Base-by-base conservation (phyloP, 2,329 filamentous ascomycete species). In the Cadophora luteo-olivacea region DNA sequence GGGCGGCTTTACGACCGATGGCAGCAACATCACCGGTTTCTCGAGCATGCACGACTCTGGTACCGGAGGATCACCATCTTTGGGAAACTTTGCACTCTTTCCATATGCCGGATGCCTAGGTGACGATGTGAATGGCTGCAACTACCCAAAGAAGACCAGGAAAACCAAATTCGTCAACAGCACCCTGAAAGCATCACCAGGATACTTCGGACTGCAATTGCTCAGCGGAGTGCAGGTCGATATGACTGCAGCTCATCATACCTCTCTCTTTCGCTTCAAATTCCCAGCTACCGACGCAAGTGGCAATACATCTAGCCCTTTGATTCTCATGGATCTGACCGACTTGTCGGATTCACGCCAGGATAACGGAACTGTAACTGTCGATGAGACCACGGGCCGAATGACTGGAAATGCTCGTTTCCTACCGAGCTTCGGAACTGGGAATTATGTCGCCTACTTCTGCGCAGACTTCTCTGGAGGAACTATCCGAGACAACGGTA, bases 61-160 rank as follows among this genome's bases (percentile, higher is more conserved):
- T 22, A 84, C 82, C 0, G 82, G 82, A 0, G 82, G 82, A 0
- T 72, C 80, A 0, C 87, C 90, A 0, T 92, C 89, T 1, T 79
- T 93, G 7, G 91, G 91, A 19, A 92, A 92, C 74, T 93, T 93
- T 68, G 88, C 91, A 0, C 81, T 93, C 1, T 93, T 93, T 70
- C 84, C 90, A 0, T 90, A 91, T 70, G 79, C 85, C 4, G 81
- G 82, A 51, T 93, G 91, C 71, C 81, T 84, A 0, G 83, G 81
- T 9, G 86, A 91, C 67, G 86, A 89, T 54, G 79, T 93, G 62
- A 82, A 92, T 73, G 80, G 81, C 4, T 92, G 90, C 77, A 81
- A 79, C 6, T 92, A 87, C 74, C 84, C 85, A n/a, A 87, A 86
- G 73, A 77, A 70, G 41, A 41, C 65, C 9, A 80, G 86, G 78